phyloP scores from a whole-genome alignment of 2,329 filamentous ascomycete genomes.

The Geoglossum cookeanum region DNA sequence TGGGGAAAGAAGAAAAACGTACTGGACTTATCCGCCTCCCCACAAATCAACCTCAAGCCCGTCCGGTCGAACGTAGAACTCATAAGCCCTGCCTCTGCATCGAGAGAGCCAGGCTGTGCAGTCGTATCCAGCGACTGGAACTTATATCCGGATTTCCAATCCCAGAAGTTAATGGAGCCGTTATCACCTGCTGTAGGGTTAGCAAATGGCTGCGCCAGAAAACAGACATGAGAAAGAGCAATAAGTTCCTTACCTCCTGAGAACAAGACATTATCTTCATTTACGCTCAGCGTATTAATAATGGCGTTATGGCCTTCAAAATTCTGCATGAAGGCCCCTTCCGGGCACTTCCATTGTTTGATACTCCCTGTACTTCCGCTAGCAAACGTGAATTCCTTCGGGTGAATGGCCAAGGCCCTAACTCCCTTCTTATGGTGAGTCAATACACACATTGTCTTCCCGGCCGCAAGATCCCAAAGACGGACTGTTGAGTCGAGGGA shows the following conservation, averaged over 20 bases:
- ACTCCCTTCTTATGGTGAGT: slow-evolving; percentile 99
- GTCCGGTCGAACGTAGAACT: slow-evolving; percentile 82
- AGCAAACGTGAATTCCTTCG: slow-evolving; percentile 89
- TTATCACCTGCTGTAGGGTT: slow-evolving; percentile 42
- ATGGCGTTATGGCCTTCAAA: slow-evolving; percentile 94
- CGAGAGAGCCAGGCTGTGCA: slow-evolving; percentile 81
- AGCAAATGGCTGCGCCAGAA: neutral
- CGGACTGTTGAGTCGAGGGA: slow-evolving; percentile 83
- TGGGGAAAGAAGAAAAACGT: slow-evolving; percentile 15
- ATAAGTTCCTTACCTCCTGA: slow-evolving; percentile 41
- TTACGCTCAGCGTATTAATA: slow-evolving; percentile 84
- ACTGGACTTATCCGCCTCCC: slow-evolving; percentile 92
- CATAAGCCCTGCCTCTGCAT: slow-evolving; percentile 91
- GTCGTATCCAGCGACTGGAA: slow-evolving; percentile 83
- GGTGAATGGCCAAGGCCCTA: slow-evolving; percentile 64
- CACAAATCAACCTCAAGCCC: slow-evolving; percentile 73
- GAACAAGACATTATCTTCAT: slow-evolving; percentile 89
- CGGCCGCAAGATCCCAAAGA: slow-evolving; percentile 88
- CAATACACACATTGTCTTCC: slow-evolving; percentile 86
- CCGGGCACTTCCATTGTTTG: slow-evolving; percentile 98
- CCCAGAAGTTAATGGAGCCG: slow-evolving; percentile 93
- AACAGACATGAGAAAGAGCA: neutral
- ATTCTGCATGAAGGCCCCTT: slow-evolving; percentile 97
- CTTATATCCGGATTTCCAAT: slow-evolving; percentile 90
- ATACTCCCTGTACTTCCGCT: slow-evolving; percentile 81